A percentile compares a stretch with the other conserved stretches of the same genome.
Conservation (phyloP, 2,329 filamentous ascomycete genomes). For the Sclerotinia trifoliorum region DNA sequence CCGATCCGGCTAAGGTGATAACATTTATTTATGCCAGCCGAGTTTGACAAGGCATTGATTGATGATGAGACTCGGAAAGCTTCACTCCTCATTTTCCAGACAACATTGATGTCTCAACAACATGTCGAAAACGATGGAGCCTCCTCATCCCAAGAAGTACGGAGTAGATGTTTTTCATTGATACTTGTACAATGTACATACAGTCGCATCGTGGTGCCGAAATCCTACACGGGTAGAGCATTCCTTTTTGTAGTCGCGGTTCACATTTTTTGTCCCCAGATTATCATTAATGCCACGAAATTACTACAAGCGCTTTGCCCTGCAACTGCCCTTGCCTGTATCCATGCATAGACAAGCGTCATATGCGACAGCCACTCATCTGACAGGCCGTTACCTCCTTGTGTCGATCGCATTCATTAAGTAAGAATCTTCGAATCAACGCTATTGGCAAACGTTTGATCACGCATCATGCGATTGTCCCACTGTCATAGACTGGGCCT, state of each 20-base stretch:
- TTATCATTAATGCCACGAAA: not conserved
- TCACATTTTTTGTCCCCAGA: not conserved
- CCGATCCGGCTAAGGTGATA: not conserved
- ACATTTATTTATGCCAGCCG: not conserved
- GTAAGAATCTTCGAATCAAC: not conserved
- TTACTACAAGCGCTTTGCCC: not conserved
- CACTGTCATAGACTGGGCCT: conserved; percentile 12
- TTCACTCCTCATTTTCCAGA: conserved; percentile 21
- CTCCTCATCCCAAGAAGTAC: not conserved
- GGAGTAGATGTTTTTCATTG: not conserved
- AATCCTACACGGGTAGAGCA: not conserved
- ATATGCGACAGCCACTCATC: not conserved
- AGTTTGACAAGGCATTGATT: conserved; percentile 8
- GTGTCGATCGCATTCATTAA: conserved; percentile 12
- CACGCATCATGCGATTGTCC: not conserved
- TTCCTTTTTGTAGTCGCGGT: not conserved
- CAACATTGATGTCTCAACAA: conserved; percentile 11
- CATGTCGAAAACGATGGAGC: not conserved
- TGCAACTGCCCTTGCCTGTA: too few relatives aligned
- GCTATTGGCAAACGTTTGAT: not conserved
- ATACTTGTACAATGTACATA: not conserved
- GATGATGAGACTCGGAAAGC: conserved; percentile 19
- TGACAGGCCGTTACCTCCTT: conserved; percentile 9
- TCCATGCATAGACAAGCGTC: not conserved
- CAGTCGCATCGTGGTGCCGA: not conserved